phyloP scores from a whole-genome alignment of 1,284 basidiomycete genomes.

The Melampsora medusae region DNA sequence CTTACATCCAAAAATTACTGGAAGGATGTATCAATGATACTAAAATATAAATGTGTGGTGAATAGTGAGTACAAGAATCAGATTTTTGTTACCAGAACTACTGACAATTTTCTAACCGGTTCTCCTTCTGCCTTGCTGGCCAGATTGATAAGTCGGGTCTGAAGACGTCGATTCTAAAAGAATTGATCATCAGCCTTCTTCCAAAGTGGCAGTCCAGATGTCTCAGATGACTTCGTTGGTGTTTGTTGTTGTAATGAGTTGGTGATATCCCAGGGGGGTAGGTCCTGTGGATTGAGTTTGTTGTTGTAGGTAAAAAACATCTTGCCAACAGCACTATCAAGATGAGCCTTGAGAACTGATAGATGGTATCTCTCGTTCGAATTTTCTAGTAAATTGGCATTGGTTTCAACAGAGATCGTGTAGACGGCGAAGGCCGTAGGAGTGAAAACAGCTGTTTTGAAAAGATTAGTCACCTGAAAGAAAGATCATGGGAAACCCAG shows the following conservation, averaged over 20 bases:
- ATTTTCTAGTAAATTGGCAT: conserved; percentile 23
- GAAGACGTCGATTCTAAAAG: conserved; percentile 41
- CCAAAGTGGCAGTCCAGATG: conserved; percentile 9
- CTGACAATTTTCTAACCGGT: conserved; percentile 11
- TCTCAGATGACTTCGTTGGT: neutral
- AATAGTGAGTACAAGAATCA: neutral
- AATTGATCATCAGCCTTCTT: conserved; percentile 37
- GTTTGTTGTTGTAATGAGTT: conserved; percentile 22
- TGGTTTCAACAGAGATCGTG: conserved; percentile 29
- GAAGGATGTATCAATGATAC: conserved; percentile 36
- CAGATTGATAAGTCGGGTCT: conserved; percentile 27
- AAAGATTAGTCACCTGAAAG: conserved; percentile 34
- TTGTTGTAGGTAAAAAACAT: conserved; percentile 37
- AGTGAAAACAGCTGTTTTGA: conserved; percentile 33
- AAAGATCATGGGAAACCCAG: neutral
- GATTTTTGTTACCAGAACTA: neutral
- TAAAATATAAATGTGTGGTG: neutral
- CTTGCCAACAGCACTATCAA: conserved; percentile 31
- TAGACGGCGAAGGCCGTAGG: conserved; percentile 29
- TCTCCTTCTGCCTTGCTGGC: conserved; percentile 18
- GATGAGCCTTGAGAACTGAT: conserved; percentile 28
- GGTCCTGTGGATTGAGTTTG: conserved; percentile 13
- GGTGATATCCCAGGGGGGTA: conserved; percentile 37
- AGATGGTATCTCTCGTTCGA: conserved; percentile 32
- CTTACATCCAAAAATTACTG: conserved; percentile 71